Evolutionary conservation across 805 yeast genomes (phyloP), one percentile per base, ranked within the genome.

Genomic region (Pichia kluyveri): DNA sequence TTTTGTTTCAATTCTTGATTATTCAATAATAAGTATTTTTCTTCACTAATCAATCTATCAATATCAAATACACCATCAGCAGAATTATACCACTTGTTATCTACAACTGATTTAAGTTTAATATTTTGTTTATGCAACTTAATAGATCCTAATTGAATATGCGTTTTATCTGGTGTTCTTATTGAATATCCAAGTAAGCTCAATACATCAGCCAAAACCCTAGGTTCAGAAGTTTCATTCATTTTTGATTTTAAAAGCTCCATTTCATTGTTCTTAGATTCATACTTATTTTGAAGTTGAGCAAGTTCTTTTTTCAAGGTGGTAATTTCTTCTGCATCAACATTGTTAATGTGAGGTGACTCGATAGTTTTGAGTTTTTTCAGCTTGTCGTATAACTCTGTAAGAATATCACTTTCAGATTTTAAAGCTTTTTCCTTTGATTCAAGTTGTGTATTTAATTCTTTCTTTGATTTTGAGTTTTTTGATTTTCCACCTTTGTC

Each of bases 11-110:
- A 12, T 64, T 55, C n/a, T 47, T 54, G 38, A 55, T 59, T 7
- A 15, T 72, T 64, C 15, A 69, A 62, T 38, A 74, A 49, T 23
- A 55, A 60, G 56, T 63, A 59, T 11, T 71, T 69, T 30, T 68
- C 56, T 11, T 57, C 55, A 26, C 36, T 37, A 28, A 37, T 28
- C 7, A 44, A 23, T 9, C n/a, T 41, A 44, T 47, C 50, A 9
- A 47, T 15, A 10, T 38, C 31, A 19, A 40, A 41, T 4, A 30
- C 34, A 15, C 44, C 46, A 3, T 51, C 41, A 28, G 28, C 39
- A 5, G 47, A 34, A 40, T 48, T 47, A 44, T 39, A 45, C 27
- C 41, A 31, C 28, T 45, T 49, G 39, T 41, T 46, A 15, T 41
- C 17, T 15, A 15, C 39, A 0, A 47, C 28, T 11, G 51, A 40